Percentiles rank a stretch among this genome's conserved stretches.
These are phyloP conservation scores for Termitomyces sp. DNA, from an alignment of 768 basidiomycete genomes.

Conservation along the genomic window DNA sequence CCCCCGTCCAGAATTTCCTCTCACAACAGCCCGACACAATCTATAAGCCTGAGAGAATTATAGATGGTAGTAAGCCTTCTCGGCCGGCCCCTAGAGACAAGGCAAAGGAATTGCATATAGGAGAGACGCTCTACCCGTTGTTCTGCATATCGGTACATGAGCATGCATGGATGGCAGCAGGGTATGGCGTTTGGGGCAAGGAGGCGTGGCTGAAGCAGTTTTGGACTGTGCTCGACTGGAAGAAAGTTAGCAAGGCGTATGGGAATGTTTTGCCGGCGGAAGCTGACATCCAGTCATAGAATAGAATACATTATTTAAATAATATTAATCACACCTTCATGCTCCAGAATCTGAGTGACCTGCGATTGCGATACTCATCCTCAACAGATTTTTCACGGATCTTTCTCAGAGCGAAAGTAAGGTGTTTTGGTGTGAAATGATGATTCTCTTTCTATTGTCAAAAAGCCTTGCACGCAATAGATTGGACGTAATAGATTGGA, in stretches of 20 bases:
- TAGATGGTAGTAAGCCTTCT: too few species aligned
- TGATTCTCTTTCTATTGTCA: not conserved
- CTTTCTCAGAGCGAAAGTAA: not conserved
- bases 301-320: not conserved
- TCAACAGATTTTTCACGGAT: not conserved
- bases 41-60: not conserved
- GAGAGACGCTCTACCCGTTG: constrained; percentile 64
- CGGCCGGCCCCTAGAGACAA: constrained; percentile 12
- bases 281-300: not conserved
- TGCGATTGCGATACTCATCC: not conserved
- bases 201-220: constrained; percentile 82
- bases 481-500: too few species aligned
- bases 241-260: constrained; percentile 46
- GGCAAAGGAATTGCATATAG: constrained; percentile 31
- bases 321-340: not conserved
- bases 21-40: not conserved
- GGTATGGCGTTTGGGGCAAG: constrained; percentile 89
- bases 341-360: not conserved
- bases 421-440: too few species aligned
- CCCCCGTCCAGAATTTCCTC: not conserved
- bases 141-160: constrained; percentile 80
- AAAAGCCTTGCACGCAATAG: not conserved
- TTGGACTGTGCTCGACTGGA: constrained; percentile 83
- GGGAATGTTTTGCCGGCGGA: not conserved
- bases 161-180: constrained; percentile 82